Base-by-base conservation (phyloP, 306 rosid genomes). In the Coriaria nepalensis region DNA sequence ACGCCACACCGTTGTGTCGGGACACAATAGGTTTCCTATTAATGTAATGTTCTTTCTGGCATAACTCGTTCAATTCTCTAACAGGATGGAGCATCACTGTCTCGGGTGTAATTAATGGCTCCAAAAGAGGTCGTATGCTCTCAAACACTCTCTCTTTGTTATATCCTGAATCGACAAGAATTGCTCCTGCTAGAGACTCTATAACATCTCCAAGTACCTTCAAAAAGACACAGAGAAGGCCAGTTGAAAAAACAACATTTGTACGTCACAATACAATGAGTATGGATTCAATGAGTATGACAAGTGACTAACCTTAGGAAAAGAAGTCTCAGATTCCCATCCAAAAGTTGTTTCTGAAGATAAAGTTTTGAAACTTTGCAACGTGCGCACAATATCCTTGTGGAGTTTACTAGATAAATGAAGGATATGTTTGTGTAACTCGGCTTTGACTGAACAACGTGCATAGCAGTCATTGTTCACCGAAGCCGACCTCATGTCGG, bases 161-260 rank as follows among this genome's bases (percentile, higher is more conserved):
- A 67, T 65, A 80, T 11, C 76, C 77, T 0, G 96, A 80, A 58
- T 87, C 94, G 7, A 87, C 83, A 14, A 64, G 56, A 46, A 87
- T 73, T 41, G 96, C 93, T 46, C 94, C 94, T 7, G 83, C 93
- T 37, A 87, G 44, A 67, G 96, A 83, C 69, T 87, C 93, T 2
- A 87, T 68, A 4, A 87, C 59, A 63, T 87, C 96, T 40, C 76
- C 94, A 15, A 87, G 83, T 20, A 83, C 96, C 93, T 87, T 45
- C 4, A 0, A 41, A 40, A 43, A 63, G 9, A n/a, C 46, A 12
- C 41, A 45, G 33, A 35, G 41, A 44, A 13, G 44, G 37, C 6
- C 6, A 55, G 34, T 42, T 37, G 10, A 57, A 38, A 20, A 20
- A 20, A 20, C 29, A 20, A 20, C 29, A 20, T 20, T 20, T 20